These are phyloP conservation scores for Aspergillus homomorphus DNA, from an alignment of 495 filamentous ascomycete species.

Conservation along the genomic window DNA sequence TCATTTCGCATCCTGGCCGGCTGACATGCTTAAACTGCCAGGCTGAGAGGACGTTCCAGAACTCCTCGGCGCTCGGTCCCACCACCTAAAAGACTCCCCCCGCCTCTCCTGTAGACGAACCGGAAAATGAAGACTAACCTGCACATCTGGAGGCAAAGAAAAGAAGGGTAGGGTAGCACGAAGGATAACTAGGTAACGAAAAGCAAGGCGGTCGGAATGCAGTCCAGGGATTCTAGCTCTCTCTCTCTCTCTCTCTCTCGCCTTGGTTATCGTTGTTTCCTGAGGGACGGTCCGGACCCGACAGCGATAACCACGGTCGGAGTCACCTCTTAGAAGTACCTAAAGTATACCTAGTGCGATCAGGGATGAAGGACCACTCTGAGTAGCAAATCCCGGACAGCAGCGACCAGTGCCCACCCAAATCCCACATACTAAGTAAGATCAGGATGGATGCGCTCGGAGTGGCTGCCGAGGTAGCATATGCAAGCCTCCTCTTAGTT, in stretches of 20 bases:
- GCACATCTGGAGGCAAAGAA: background rate
- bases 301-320: background rate
- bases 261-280: background rate
- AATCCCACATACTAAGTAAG: no score
- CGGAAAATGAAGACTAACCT: background rate
- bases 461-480: constrained; percentile 23
- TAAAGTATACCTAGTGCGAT: background rate
- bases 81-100: background rate
- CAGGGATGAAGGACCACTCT: no score
- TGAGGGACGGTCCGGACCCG: background rate
- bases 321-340: background rate
- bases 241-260: background rate
- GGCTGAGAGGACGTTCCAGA: no score
- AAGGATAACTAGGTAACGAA: background rate
- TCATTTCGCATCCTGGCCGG: background rate
- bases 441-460: constrained; percentile 14
- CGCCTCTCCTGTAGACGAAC: no score
- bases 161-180: background rate
- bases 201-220: background rate
- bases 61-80: background rate
- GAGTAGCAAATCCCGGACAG: no score
- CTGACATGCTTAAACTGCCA: no score
- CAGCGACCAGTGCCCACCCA: no score
- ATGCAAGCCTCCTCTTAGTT: constrained; percentile 21
- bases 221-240: background rate